Evolutionary conservation across 2,329 filamentous ascomycete genomes (phyloP), one percentile per base, ranked within the genome.

Genomic region (Taxawa tesnikishii): DNA sequence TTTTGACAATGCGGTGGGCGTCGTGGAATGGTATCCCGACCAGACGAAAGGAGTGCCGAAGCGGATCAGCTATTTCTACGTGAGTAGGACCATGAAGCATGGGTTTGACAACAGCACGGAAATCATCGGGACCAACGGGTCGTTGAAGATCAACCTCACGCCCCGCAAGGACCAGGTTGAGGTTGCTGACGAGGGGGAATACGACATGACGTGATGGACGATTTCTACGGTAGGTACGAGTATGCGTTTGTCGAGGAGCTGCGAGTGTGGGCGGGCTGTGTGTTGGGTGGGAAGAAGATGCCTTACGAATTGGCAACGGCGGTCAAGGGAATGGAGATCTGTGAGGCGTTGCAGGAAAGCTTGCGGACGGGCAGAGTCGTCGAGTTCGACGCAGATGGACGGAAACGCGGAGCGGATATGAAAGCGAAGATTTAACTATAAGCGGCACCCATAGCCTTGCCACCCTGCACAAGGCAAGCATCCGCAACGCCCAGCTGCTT

Each of bases 51-150:
- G 19, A n/a, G 8, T 23, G 19, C 19, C 19, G 19, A 23, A 23
- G 19, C 68, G 69, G 46, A 71, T 81, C 28, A 74, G 73, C 2
- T 73, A 78, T 47, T 68, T 78, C 38, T 80, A 74, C 50, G 65
- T 62, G 26, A 69, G 62, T 6, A 62, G 75, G 10, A 80, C 78
- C 70, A 80, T 79, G 68, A 70, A 74, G 0, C 67, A 70, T 0
- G 76, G 76, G 0, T 75, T 80, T 51, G 68, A 78, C 38, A 75
- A 80, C 48, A 69, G 65, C 36, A 77, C 75, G 0, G 74, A 79
- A 53, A 67, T 80, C 39, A 74, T 79, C 33, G 76, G 75, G 9
- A 80, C 75, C 2, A 62, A 67, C 42, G 74, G 75, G 25, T 79
- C 79, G 49, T 46, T 80, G 5, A 56, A 62, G 1, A 60, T 80